Evolutionary conservation across 106 monocot species (phyloP).

Genomic region (Alisma plantagoaquatica): DNA sequence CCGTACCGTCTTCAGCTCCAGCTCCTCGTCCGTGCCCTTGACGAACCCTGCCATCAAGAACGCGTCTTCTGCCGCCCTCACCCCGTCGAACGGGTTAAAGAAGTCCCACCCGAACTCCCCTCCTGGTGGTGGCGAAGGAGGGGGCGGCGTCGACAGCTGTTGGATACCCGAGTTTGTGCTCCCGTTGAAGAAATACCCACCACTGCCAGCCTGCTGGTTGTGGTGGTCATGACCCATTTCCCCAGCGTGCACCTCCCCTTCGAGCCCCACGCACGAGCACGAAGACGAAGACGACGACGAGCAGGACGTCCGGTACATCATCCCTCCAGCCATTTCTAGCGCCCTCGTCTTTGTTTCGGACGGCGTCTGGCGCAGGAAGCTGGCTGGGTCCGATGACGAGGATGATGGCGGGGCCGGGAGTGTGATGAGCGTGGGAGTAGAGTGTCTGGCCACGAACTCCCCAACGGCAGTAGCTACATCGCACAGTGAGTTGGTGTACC

Average conservation of each 20-base stretch:
- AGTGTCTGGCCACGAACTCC: conserved; percentile 65
- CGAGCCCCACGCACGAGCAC: conserved; percentile 4
- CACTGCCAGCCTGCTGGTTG: conserved; percentile 21
- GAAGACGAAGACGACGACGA: conserved; percentile 18
- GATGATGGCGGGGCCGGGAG: conserved; percentile 31
- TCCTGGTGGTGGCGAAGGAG: conserved; percentile 13
- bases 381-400: conserved; percentile 20
- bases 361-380: conserved; percentile 30
- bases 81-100: conserved; percentile 83
- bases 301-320: conserved; percentile 10
- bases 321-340: no score
- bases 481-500: conserved; percentile 55
- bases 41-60: conserved; percentile 19
- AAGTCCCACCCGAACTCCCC: conserved; percentile 83
- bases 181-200: conserved; percentile 29
- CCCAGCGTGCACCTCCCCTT: conserved; percentile 5
- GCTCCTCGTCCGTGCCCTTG: conserved; percentile 48
- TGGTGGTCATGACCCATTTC: neutral
- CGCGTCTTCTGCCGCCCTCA: conserved; percentile 27
- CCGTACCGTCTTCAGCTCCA: conserved; percentile 60
- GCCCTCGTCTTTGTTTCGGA: conserved; percentile 42
- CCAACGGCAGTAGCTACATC: conserved; percentile 56
- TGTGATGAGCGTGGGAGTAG: conserved; percentile 50
- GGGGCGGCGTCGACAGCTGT: conserved; percentile 10
- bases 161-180: no score